Percentiles rank a stretch among this genome's conserved stretches.
phyloP scores from a whole-genome alignment of 1,139 yeast genomes.

The Hanseniaspora gamundiae region DNA sequence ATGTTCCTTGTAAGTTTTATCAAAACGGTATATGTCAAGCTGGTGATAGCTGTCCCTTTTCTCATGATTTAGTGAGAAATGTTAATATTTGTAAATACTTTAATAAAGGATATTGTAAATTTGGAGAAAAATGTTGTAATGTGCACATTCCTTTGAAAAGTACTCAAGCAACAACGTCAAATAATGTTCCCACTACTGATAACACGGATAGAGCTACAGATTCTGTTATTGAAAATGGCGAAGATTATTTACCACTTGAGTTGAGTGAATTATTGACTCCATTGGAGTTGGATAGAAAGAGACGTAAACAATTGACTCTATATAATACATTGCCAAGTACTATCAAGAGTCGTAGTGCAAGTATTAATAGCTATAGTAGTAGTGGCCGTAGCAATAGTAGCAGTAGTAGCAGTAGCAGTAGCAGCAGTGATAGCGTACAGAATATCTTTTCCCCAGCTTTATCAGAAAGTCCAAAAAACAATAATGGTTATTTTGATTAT shows the following conservation, averaged over 20 bases:
- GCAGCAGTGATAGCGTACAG: background rate
- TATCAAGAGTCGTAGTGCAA: too few relatives aligned
- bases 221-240: slow-evolving; percentile 8
- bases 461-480: background rate
- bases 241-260: slow-evolving; percentile 14
- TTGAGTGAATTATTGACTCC: slow-evolving; percentile 15
- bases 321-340: too few relatives aligned
- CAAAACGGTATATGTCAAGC: slow-evolving; percentile 92
- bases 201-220: background rate
- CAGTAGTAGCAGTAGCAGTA: background rate
- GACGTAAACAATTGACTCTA: background rate
- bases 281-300: slow-evolving; percentile 7
- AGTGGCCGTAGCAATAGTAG: background rate
- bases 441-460: background rate
- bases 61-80: slow-evolving; percentile 54
- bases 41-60: slow-evolving; percentile 82
- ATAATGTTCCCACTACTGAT: background rate
- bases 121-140: slow-evolving; percentile 85
- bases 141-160: slow-evolving; percentile 63
- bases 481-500: background rate
- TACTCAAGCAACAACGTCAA: too few relatives aligned
- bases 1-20: slow-evolving; percentile 91
- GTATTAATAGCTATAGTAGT: background rate
- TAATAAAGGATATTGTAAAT: slow-evolving; percentile 89
- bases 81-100: slow-evolving; percentile 65